Conservation (phyloP, 169 alveolate species). For the Plasmodium gallinaceum region DNA sequence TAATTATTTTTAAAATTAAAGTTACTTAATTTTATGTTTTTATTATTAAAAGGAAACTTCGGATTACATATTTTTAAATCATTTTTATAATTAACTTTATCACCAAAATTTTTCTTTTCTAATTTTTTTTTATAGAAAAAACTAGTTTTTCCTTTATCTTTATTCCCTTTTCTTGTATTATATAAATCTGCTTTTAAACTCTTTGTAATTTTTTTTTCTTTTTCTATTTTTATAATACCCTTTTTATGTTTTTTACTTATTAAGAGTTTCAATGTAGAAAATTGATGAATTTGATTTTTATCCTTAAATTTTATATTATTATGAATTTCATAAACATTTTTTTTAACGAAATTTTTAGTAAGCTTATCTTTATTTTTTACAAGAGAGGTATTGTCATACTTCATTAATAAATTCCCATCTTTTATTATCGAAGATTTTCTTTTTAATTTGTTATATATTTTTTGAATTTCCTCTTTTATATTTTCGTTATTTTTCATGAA, state of each 20-base stretch:
- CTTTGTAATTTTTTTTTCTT: slow-evolving; percentile 5
- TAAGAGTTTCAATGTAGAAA: slow-evolving; percentile 20
- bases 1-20: no score
- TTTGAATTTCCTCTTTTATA: not conserved
- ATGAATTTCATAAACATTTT: slow-evolving; percentile 17
- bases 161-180: no score
- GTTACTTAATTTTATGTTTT: not conserved
- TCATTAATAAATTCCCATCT: not conserved
- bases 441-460: not conserved
- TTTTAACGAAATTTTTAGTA: not conserved
- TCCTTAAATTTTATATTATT: slow-evolving; percentile 26
- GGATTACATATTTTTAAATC: not conserved
- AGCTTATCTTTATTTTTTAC: not conserved
- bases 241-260: slow-evolving; percentile 41
- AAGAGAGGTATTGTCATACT: not conserved
- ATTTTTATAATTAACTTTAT: not conserved
- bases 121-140: not conserved
- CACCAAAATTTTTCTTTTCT: not conserved
- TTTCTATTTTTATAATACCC: slow-evolving; percentile 17
- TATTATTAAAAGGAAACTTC: not conserved
- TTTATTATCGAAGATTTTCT: slow-evolving; percentile 2
- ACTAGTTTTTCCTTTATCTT: not conserved
- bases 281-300: slow-evolving; percentile 8
- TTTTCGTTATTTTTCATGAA: not conserved
- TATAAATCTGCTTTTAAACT: not conserved